Conservation (phyloP, 345 rosid genomes). For the Sisymbrium altissimum region DNA sequence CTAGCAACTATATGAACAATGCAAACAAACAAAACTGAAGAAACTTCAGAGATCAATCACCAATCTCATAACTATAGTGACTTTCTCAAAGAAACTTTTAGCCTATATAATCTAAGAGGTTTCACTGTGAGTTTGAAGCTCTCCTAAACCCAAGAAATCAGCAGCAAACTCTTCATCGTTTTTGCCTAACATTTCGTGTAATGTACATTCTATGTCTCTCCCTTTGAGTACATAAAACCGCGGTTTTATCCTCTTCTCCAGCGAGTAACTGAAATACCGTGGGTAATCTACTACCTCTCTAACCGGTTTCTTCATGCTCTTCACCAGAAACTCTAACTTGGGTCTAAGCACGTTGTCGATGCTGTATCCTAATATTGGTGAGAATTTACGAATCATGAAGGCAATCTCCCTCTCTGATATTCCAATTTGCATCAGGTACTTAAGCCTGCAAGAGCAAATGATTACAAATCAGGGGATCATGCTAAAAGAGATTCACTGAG, state of each 20-base stretch:
- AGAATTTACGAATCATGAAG: slow-evolving; percentile 77
- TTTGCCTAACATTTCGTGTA: slow-evolving; percentile 74
- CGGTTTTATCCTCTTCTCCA: slow-evolving; percentile 87
- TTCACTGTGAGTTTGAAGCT: slow-evolving; percentile 20
- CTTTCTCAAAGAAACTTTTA: slow-evolving; percentile 7
- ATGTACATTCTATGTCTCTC: slow-evolving; percentile 56
- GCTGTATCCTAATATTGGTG: slow-evolving; percentile 88
- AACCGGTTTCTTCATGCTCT: slow-evolving; percentile 61
- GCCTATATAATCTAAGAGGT: slow-evolving; percentile 13
- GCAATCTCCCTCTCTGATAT: slow-evolving; percentile 57
- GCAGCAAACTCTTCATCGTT: slow-evolving; percentile 82
- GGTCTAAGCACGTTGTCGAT: slow-evolving; percentile 67
- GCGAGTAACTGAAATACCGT: slow-evolving; percentile 78
- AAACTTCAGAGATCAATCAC: slow-evolving; percentile 18
- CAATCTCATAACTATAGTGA: slow-evolving; percentile 8
- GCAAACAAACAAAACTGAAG: slow-evolving; percentile 28
- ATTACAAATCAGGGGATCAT: background rate
- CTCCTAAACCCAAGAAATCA: slow-evolving; percentile 50
- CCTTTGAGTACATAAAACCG: slow-evolving; percentile 67
- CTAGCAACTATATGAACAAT: slow-evolving; percentile 21
- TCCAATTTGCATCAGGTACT: slow-evolving; percentile 64
- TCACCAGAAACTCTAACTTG: slow-evolving; percentile 63
- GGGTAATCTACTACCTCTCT: slow-evolving; percentile 69
- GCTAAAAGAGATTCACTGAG: background rate
- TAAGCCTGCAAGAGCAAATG: slow-evolving; percentile 44